Conservation (phyloP, 208 protist species). For the Crithidia sp. region DNA sequence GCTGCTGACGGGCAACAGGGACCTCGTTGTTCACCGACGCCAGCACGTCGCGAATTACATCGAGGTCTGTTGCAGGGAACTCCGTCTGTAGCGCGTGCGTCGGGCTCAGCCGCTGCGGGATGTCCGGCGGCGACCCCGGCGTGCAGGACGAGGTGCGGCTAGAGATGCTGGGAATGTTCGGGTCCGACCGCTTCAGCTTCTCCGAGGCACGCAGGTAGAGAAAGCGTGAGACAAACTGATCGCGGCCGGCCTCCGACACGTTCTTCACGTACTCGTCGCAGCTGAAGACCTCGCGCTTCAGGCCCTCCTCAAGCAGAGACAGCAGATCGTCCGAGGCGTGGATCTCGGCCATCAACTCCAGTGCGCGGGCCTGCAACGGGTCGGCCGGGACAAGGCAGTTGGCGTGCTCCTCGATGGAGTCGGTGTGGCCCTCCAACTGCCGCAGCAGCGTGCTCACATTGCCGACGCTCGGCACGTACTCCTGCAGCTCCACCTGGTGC, state of each 20-base stretch:
- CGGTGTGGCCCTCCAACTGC: slow-evolving; percentile 40
- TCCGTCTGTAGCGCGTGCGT: slow-evolving; percentile 43
- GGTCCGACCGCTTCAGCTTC: slow-evolving; percentile 24
- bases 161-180: not conserved
- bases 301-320: slow-evolving; percentile 65
- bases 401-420: slow-evolving; percentile 67
- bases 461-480: slow-evolving; percentile 55
- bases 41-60: slow-evolving; percentile 68
- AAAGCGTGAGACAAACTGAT: slow-evolving; percentile 81
- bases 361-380: slow-evolving; percentile 56
- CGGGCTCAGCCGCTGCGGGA: slow-evolving; percentile 42
- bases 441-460: slow-evolving; percentile 47
- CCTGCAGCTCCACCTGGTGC: slow-evolving; percentile 55
- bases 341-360: slow-evolving; percentile 79
- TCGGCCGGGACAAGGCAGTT: slow-evolving; percentile 60
- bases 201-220: slow-evolving; percentile 58
- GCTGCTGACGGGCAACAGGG: slow-evolving; percentile 47
- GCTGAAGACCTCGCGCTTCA: slow-evolving; percentile 60
- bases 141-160: slow-evolving; percentile 4
- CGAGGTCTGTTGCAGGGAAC: slow-evolving; percentile 61
- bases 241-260: slow-evolving; percentile 71
- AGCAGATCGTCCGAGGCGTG: slow-evolving; percentile 74
- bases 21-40: slow-evolving; percentile 46
- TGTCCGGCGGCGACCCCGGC: slow-evolving; percentile 13
- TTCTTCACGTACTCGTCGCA: slow-evolving; percentile 84